These are phyloP conservation scores for Dioszegia crocea DNA, from an alignment of 768 basidiomycete species.

Conservation along the genomic window DNA sequence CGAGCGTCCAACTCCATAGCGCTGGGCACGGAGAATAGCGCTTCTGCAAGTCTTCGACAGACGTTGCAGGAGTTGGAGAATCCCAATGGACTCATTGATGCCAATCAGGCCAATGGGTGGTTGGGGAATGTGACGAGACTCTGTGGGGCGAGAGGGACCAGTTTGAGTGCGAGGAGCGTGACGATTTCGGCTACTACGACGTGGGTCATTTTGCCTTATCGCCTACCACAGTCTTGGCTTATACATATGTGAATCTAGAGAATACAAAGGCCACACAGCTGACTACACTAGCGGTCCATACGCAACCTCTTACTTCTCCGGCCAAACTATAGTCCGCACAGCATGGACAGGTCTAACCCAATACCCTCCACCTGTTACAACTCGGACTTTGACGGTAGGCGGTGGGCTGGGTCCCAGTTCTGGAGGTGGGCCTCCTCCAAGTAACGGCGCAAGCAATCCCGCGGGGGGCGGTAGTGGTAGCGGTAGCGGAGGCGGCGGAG, in stretches of 20 bases:
- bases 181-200: constrained; percentile 20
- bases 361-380: not conserved
- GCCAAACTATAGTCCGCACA: not conserved
- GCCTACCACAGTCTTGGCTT: not conserved
- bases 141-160: not conserved
- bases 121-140: constrained; percentile 12
- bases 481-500: too few relatives aligned
- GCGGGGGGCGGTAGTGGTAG: too few relatives aligned
- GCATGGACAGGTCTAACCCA: constrained; percentile 4
- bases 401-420: too few relatives aligned
- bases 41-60: too few relatives aligned
- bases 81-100: constrained; percentile 14
- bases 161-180: not conserved
- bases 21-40: too few relatives aligned
- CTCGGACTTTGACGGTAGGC: not conserved
- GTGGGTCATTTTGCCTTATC: not conserved
- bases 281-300: not conserved
- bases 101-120: constrained; percentile 8
- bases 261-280: not conserved
- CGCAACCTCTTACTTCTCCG: not conserved
- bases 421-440: not conserved
- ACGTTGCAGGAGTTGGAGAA: not conserved
- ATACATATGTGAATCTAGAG: too few relatives aligned
- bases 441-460: not conserved
- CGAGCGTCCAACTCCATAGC: too few relatives aligned